A percentile compares a stretch with the other conserved stretches of the same genome.
These are phyloP conservation scores for Nemania sp. DNA, from an alignment of 2,329 filamentous ascomycete genomes.

Conservation along the genomic window DNA sequence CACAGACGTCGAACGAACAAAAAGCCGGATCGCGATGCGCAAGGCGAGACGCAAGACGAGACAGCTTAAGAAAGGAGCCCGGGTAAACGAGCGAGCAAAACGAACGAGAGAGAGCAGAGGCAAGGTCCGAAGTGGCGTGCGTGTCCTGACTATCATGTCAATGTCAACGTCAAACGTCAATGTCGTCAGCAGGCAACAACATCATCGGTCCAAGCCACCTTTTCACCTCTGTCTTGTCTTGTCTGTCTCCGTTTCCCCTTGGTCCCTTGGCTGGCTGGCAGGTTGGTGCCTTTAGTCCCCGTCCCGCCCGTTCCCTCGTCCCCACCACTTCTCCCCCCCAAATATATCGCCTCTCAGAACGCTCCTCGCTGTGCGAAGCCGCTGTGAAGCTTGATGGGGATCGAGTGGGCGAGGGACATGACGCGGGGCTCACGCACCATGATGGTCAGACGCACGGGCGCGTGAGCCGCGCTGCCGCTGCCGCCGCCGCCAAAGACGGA, in stretches of 20 bases:
- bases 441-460: conserved; percentile 71
- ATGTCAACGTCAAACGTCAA: conserved; percentile 18
- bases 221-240: too few species aligned
- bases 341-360: conserved; percentile 17
- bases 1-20: conserved; percentile 7
- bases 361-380: conserved; percentile 32
- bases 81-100: background rate
- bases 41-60: background rate
- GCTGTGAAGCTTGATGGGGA: conserved; percentile 43
- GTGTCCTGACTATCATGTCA: conserved; percentile 24
- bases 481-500: conserved; percentile 1
- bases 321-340: background rate
- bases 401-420: conserved; percentile 37
- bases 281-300: too few species aligned
- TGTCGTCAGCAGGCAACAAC: background rate
- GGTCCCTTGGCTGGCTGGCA: too few species aligned
- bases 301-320: background rate
- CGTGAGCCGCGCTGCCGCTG: conserved; percentile 9
- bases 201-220: background rate
- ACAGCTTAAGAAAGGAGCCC: background rate
- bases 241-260: too few species aligned
- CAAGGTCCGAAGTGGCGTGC: conserved; percentile 2
- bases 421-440: conserved; percentile 77
- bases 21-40: background rate
- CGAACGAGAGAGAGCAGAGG: background rate